A percentile compares a stretch with the other conserved stretches of the same genome.
Conservation (phyloP, 164 flowering plant genomes). For the Umbilicus rupestris region DNA sequence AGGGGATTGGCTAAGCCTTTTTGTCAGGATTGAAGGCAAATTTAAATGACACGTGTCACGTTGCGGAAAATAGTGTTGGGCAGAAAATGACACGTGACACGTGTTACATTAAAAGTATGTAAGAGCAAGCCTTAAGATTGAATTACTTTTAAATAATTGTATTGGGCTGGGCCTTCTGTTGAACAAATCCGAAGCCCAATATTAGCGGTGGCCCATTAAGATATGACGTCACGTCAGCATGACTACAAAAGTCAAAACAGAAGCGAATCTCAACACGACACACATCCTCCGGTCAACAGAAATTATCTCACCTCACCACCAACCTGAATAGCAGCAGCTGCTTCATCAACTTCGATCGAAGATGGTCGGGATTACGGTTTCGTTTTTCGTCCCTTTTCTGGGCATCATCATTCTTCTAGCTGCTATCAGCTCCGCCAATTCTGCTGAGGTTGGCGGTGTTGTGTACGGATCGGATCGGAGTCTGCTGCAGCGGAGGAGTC, state of each 20-base stretch:
- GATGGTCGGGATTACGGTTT: conserved; percentile 16
- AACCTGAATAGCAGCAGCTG: not conserved
- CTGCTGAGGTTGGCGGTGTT: not conserved
- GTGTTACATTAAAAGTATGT: no score
- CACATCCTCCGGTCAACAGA: not conserved
- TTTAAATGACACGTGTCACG: no score
- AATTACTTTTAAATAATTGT: no score
- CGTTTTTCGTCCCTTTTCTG: conserved; percentile 1
- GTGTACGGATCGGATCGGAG: conserved; percentile 15
- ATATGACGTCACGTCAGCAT: not conserved
- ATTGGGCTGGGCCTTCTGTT: no score
- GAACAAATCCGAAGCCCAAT: no score
- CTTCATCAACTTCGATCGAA: no score
- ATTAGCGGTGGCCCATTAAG: not conserved
- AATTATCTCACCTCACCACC: not conserved
- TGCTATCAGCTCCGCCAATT: not conserved
- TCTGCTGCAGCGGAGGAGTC: no score
- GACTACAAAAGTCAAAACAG: not conserved
- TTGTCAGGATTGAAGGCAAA: no score
- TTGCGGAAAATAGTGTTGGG: no score
- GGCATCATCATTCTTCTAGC: conserved; percentile 8
- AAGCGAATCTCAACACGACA: conserved; percentile 8
- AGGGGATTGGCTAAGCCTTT: no score
- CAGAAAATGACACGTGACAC: no score
- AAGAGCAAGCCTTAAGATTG: no score